A percentile compares a stretch with the other conserved stretches of the same genome.
These are phyloP conservation scores for Neocatenulostroma microsporum DNA, from an alignment of 2,329 filamentous ascomycete species.

Conservation along the genomic window DNA sequence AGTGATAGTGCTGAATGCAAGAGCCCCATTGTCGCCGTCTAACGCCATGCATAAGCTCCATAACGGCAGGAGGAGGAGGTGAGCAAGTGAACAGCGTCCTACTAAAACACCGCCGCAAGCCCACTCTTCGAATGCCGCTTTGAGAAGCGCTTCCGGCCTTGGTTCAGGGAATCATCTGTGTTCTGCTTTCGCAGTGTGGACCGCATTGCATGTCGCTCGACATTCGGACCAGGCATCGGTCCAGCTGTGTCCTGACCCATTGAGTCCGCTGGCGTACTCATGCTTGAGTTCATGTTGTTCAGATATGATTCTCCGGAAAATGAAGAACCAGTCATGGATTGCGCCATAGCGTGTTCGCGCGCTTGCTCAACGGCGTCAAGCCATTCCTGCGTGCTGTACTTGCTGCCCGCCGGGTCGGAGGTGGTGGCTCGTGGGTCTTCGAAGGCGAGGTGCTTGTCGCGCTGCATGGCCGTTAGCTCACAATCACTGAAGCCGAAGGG, in stretches of 20 bases:
- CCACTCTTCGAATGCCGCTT: slow-evolving; percentile 91
- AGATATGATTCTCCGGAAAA: slow-evolving; percentile 51
- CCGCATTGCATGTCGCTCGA: slow-evolving; percentile 20
- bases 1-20: slow-evolving; percentile 2
- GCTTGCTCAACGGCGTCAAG: slow-evolving; percentile 80
- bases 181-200: slow-evolving; percentile 32
- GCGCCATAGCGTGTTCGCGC: slow-evolving; percentile 71
- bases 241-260: slow-evolving; percentile 43
- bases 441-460: slow-evolving; percentile 83
- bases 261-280: slow-evolving; percentile 72
- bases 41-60: too few species aligned
- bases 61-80: not conserved
- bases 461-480: slow-evolving; percentile 43
- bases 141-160: slow-evolving; percentile 65
- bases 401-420: slow-evolving; percentile 54
- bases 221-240: slow-evolving; percentile 21
- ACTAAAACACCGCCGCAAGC: slow-evolving; percentile 75
- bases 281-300: slow-evolving; percentile 41
- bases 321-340: slow-evolving; percentile 50
- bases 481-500: not conserved
- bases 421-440: slow-evolving; percentile 77
- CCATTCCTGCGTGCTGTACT: slow-evolving; percentile 79
- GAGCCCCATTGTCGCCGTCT: too few species aligned
- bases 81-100: not conserved
- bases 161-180: slow-evolving; percentile 42